These are phyloP conservation scores for Lactarius tabidus DNA, from an alignment of 768 basidiomycete genomes.

Conservation along the genomic window DNA sequence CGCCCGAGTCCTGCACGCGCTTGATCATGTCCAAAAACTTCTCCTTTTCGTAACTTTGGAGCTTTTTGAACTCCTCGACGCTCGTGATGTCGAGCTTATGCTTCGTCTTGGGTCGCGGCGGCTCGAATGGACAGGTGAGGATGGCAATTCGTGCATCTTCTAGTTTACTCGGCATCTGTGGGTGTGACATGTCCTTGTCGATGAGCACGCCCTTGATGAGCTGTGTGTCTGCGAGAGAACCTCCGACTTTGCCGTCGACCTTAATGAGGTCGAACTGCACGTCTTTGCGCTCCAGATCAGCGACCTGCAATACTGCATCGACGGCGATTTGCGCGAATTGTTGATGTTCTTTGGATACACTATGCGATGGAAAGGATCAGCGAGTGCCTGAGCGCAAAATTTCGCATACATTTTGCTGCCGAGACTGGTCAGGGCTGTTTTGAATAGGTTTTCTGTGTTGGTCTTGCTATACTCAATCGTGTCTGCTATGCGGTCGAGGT, in stretches of 20 bases:
- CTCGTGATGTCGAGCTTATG: slow-evolving; percentile 96
- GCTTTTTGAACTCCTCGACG: slow-evolving; percentile 94
- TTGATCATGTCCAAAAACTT: slow-evolving; percentile 98
- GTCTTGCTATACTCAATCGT: slow-evolving; percentile 77
- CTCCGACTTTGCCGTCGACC: slow-evolving; percentile 98
- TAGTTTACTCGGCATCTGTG: slow-evolving; percentile 91
- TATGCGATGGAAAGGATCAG: slow-evolving; percentile 33
- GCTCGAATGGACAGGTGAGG: slow-evolving; percentile 98
- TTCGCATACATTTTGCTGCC: slow-evolving; percentile 93
- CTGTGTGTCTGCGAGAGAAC: slow-evolving; percentile 89
- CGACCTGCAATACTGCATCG: slow-evolving; percentile 92
- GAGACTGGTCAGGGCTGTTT: slow-evolving; percentile 92
- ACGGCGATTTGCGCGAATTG: slow-evolving; percentile 98
- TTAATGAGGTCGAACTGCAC: slow-evolving; percentile 98
- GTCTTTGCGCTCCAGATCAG: slow-evolving; percentile 91
- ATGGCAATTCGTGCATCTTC: slow-evolving; percentile 91
- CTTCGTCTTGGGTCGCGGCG: slow-evolving; percentile 98
- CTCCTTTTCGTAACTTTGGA: slow-evolving; percentile 91
- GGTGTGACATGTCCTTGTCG: slow-evolving; percentile 99
- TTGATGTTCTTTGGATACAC: slow-evolving; percentile 93
- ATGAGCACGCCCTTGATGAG: slow-evolving; percentile 97
- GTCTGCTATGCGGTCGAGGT: slow-evolving; percentile 90
- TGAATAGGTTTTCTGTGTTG: slow-evolving; percentile 84
- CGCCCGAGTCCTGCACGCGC: slow-evolving; percentile 92
- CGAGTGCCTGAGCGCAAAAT: not conserved